Conservation (phyloP, 768 basidiomycete species). For the Dentipellis fragilis region DNA sequence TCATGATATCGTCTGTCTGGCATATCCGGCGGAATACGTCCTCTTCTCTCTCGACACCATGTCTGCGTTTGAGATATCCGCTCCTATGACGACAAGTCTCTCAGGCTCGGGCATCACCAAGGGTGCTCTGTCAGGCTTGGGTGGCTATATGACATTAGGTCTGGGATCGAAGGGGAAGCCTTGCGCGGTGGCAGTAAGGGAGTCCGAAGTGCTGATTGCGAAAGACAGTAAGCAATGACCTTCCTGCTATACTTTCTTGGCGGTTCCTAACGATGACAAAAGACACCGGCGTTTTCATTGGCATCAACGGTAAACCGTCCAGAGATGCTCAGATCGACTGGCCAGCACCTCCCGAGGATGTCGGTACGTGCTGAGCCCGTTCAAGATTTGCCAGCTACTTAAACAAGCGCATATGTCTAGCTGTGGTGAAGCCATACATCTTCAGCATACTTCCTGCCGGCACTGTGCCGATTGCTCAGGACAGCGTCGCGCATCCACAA, state of each 20-base stretch:
- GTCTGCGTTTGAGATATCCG: conserved; percentile 42
- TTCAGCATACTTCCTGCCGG: conserved; percentile 67
- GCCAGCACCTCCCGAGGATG: conserved; percentile 77
- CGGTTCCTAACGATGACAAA: conserved; percentile 1
- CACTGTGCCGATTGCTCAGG: conserved; percentile 31
- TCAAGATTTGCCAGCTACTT: not conserved
- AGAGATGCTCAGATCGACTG: conserved; percentile 49
- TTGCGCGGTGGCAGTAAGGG: conserved; percentile 40
- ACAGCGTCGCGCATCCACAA: conserved; percentile 18
- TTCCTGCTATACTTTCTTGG: not conserved
- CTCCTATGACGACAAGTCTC: conserved; percentile 23
- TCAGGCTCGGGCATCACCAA: conserved; percentile 31
- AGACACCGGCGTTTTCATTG: conserved; percentile 67
- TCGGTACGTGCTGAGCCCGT: conserved; percentile 31
- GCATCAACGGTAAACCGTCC: conserved; percentile 44
- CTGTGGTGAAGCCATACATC: conserved; percentile 68
- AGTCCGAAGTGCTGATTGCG: conserved; percentile 58
- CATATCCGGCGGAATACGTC: conserved; percentile 74
- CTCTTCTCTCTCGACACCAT: conserved; percentile 58
- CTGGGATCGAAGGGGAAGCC: conserved; percentile 69
- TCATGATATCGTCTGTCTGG: conserved; percentile 53
- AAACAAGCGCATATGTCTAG: conserved; percentile 24
- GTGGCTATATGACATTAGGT: conserved; percentile 80
- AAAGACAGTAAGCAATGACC: conserved; percentile 78
- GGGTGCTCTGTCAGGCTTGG: conserved; percentile 68